Evolutionary conservation across 164 flowering plant species (phyloP), one percentile per base, ranked within the genome.

Genomic region (Dillenia suffruticosa): DNA sequence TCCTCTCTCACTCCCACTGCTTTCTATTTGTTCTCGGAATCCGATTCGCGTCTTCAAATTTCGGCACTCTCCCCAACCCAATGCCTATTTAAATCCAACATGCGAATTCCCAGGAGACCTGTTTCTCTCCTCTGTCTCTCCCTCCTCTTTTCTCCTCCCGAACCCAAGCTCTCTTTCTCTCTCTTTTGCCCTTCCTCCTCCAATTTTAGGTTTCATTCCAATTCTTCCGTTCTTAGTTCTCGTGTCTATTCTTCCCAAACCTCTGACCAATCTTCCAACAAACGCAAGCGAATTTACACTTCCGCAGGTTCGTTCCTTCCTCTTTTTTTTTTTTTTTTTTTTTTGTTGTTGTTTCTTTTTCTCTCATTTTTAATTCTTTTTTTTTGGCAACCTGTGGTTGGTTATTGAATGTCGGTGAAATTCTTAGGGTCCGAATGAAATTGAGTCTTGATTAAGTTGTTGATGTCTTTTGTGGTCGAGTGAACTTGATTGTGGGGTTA

Each of bases 101-200:
- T 83, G 87, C 84, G 82, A 54, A 46, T 83, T 57, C 84, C 79
- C 8, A 76, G 64, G 75, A 71, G 65, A 44, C 71, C 75, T 13
- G 61, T 73, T 68, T 66, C 72, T 19, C 62, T 72, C 62, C 70
- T 74, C 17, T 44, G 57, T 11, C 58, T 68, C 65, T 71, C 70
- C 17, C 44, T 65, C 5, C 32, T 45, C 1, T 54, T 66, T 40
- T 43, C 69, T 5, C 12, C 22, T 12, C 10, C 40, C 5, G 40
- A 6, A 32, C 40, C 40, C 40, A 32, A 4, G 4, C 40, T 32
- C 40, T 32, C 40, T 6, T 32, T 6, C 6, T 51, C 7, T 12
- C 9, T 15, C 19, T 58, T 44, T 49, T 59, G 53, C 19, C 43
- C 64, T 17, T 49, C 46, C 58, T 63, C 61, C 17, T 49, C 53